Evolutionary conservation across 768 basidiomycete genomes (phyloP), one percentile per base, ranked within the genome.

Genomic region (Suillus fuscotomentosus): DNA sequence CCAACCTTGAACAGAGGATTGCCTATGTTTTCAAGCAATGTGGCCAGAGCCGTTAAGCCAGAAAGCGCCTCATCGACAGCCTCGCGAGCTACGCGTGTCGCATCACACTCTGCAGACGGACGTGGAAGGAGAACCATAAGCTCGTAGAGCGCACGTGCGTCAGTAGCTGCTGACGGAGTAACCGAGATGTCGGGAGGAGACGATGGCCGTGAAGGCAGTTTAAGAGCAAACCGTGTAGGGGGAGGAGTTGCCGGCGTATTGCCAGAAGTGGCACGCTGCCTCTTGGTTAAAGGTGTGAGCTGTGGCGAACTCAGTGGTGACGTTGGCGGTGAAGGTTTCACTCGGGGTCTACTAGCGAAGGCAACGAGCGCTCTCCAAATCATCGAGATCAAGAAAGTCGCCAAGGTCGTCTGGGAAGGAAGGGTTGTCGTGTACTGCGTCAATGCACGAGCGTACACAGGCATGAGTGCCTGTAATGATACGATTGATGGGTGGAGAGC

Each of bases 51-150:
- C 68, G 81, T 77, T 34, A 94, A 77, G 17, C 86, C 88, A 62
- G 83, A 84, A 68, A 89, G 87, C 2, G 90, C 92, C 70, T 93
- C 92, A 61, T 90, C 88, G 11, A 94, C 91, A 6, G 90, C 92
- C 72, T 94, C 92, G 47, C 83, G 81, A n/a, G 92, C 92, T 10
- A 91, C 74, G 31, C 78, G 79, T 11, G 83, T 82, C 11, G 76
- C 72, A 65, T 79, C 80, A 38, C 80, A 83, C 57, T 81, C 81
- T n/a, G 76, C 75, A 15, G 67, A 71, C 39, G 92, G 91, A 10
- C 86, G 83, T 24, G 92, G 90, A 42, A 94, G 79, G 31, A 77
- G 74, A 53, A 74, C 78, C 51, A 94, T 77, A 34, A 91, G 78
- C 53, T 89, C 85, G 71, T 79, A 86, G n/a, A 92, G 74, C 3